These are phyloP conservation scores for Tolypocladium inflatum DNA, from an alignment of 2,329 filamentous ascomycete genomes.

Conservation along the genomic window DNA sequence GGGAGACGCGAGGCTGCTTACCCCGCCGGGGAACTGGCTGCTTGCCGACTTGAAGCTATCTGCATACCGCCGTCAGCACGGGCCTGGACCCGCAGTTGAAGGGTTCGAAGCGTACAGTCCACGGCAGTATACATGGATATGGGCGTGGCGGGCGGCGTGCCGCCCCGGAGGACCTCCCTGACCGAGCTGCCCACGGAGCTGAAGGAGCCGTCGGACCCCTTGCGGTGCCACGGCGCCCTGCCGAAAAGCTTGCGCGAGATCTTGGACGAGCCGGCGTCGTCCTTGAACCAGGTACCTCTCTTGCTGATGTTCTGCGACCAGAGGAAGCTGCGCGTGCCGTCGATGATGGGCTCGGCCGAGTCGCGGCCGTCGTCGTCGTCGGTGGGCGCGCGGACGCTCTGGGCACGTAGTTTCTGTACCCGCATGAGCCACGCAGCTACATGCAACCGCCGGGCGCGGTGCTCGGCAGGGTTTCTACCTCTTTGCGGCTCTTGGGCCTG, in stretches of 20 bases:
- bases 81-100: no score
- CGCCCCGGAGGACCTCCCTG: constrained; percentile 26
- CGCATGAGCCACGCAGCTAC: not conserved
- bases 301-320: constrained; percentile 12
- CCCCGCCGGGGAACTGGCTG: constrained; percentile 24
- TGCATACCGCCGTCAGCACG: not conserved
- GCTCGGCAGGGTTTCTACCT: constrained; percentile 1
- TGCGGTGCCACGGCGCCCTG: constrained; percentile 29
- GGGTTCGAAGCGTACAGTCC: not conserved
- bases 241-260: constrained; percentile 28
- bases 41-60: constrained; percentile 6
- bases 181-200: constrained; percentile 32
- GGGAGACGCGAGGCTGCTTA: constrained; percentile 8
- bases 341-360: constrained; percentile 2
- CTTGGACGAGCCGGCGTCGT: constrained; percentile 17
- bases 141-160: constrained; percentile 22
- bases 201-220: constrained; percentile 25
- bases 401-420: not conserved
- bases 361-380: constrained; percentile 8
- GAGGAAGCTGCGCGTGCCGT: constrained; percentile 7
- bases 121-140: constrained; percentile 6
- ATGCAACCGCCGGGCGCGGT: not conserved
- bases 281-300: constrained; percentile 18
- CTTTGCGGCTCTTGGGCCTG: constrained; percentile 5
- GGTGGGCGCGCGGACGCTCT: not conserved